Evolutionary conservation across 352 stramenopile genomes (phyloP), one percentile per base, ranked within the genome.

Genomic region (Phytopythium ostracodes): DNA sequence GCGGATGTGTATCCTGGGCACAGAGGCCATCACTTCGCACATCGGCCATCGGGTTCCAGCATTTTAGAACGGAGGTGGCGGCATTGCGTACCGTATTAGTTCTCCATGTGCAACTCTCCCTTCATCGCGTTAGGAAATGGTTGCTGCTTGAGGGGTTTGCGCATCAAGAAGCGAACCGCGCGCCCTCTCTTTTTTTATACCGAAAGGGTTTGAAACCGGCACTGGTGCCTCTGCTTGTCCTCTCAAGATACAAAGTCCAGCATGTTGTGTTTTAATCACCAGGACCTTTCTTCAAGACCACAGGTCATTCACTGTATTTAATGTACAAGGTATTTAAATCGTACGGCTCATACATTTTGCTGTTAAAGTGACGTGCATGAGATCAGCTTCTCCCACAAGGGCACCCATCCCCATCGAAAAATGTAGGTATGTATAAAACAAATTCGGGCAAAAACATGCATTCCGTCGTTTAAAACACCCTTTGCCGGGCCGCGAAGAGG

Each of bases 161-260:
- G 25, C 12, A 25, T 38, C 29, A 38, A 56, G 1, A 20, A 44
- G 38, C 18, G 38, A 8, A 47, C 42, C 20, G 42, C 20, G 33
- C 29, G 33, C 31, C 67, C 64, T 75, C 51, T 49, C 44, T 35
- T 31, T 68, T 40, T 43, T 24, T 24, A 73, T 76, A 64, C 63
- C 66, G 73, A 78, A 78, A 73, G 62, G 70, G 71, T 66, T 66
- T 72, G 52, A 62, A 72, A 75, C 58, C 44, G 38, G 38, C 20
- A 15, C 10, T 2, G 38, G n/a, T 15, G 42, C 42, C 2, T 1
- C 42, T 14, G 17, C 20, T 47, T 47, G 42, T 25, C 42, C 42
- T 1, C 42, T 25, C 42, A 47, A 11, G 20, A 47, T 43, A 43
- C 38, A 43, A 25, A 47, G 20, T 47, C 42, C 42, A 47, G 38